Base-by-base conservation (phyloP, 805 yeast species). In the Cyberlindnera xishuangbannaensis region DNA sequence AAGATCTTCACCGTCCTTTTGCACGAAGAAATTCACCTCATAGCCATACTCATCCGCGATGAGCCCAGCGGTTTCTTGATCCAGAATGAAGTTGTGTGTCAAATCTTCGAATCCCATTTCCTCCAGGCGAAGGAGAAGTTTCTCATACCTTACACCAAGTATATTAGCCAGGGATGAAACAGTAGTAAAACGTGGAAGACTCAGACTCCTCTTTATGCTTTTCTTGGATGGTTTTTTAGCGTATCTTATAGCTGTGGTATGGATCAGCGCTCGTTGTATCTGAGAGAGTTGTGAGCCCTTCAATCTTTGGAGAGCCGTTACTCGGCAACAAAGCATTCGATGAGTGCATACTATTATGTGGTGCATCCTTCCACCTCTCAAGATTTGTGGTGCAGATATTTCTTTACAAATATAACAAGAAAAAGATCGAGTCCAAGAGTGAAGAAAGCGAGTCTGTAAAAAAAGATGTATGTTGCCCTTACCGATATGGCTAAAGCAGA, bases 41-140 rank as follows among this genome's bases (percentile, higher is more conserved):
- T 73, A 83, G 8, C 92, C 92, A 47, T 75, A 83, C 50, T 92
- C 97, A 52, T 84, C 94, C 0, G 96, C 90, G 45, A 92, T 78
- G 36, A 92, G 62, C 15, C 80, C 71, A 0, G 95, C 92, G 22
- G 85, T 85, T 49, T 88, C 97, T 38, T 70, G 76, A 43, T 92
- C 95, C 18, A 92, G 59, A 44, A 92, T 83, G 56, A 76, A 83
- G 50, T 84, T 83, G 45, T 81, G 79, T 12, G 66, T 64, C 15
- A 63, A 52, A 23, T 86, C 72, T 37, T 80, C 81, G 53, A 83
- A 88, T 0, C 97, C 97, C 47, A 86, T 63, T 1, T 62, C 71
- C 33, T 63, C 61, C 59, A 90, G 64, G 33, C 74, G 76, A 21
- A 58, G 56, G 30, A 81, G 64, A 4, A 92, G 63, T 11, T 65